phyloP scores from a whole-genome alignment of 2,329 filamentous ascomycete genomes.

The Mycosphaerella arachidis region DNA sequence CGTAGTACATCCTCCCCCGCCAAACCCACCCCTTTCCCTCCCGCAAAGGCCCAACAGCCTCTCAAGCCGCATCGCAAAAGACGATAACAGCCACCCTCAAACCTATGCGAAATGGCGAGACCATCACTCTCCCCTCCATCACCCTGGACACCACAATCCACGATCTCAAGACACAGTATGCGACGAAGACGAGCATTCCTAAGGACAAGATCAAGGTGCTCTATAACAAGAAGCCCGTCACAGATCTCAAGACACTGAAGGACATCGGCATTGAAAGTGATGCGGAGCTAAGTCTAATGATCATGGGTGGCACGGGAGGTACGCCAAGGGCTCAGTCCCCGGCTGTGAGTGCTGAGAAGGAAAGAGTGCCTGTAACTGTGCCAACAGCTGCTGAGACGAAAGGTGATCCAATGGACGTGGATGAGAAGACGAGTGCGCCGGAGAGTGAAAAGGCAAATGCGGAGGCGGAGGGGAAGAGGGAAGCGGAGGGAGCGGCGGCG shows the following conservation, averaged over 20 bases:
- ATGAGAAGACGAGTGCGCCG: constrained; percentile 26
- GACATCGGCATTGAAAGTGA: constrained; percentile 44
- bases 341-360: constrained; percentile 31
- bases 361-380: constrained; percentile 24
- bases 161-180: constrained; percentile 69
- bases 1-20: constrained; percentile 67
- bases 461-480: constrained; percentile 52
- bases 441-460: constrained; percentile 32
- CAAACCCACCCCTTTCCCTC: constrained; percentile 51
- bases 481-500: constrained; percentile 39
- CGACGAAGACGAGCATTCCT: constrained; percentile 57
- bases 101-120: constrained; percentile 68
- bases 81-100: constrained; percentile 58
- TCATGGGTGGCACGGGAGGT: constrained; percentile 58
- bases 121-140: constrained; percentile 59
- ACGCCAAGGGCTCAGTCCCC: constrained; percentile 37
- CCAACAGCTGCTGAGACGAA: constrained; percentile 25
- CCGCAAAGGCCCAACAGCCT: constrained; percentile 36
- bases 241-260: constrained; percentile 32
- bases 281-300: constrained; percentile 81
- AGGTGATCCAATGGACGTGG: constrained; percentile 33
- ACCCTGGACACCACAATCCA: constrained; percentile 68
- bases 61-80: constrained; percentile 41
- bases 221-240: constrained; percentile 78
- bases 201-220: constrained; percentile 82